Percentiles rank a stretch among this genome's conserved stretches.
Evolutionary conservation across 228 moss, liverwort and hornwort species (phyloP).

Genomic region (Sphagnum magellanicum): DNA sequence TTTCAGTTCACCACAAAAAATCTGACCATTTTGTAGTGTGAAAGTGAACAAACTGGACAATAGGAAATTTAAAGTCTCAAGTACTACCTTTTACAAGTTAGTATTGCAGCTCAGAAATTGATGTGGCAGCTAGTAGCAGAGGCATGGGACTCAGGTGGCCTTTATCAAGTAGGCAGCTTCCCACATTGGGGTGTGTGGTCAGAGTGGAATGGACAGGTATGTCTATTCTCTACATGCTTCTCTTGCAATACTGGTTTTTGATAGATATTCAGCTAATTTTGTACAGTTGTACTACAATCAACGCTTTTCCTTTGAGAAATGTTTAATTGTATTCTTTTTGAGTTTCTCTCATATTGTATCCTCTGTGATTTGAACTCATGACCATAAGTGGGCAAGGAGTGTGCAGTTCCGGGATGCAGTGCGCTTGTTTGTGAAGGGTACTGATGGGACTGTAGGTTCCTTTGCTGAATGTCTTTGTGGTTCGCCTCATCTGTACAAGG

Average conservation of each 20-base stretch:
- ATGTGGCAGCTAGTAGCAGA: constrained; percentile 70
- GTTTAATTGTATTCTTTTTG: too few species aligned
- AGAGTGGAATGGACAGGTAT: constrained; percentile 91
- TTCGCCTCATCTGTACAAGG: constrained; percentile 81
- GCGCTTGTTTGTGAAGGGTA: constrained; percentile 71
- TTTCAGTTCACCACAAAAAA: too few species aligned
- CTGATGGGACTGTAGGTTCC: constrained; percentile 65
- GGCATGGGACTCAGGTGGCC: constrained; percentile 85
- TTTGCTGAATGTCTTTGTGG: constrained; percentile 89
- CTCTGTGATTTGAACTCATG: too few species aligned
- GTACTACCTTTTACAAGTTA: too few species aligned
- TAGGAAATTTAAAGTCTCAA: too few species aligned
- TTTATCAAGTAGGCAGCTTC: constrained; percentile 86
- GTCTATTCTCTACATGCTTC: not conserved
- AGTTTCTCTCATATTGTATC: too few species aligned
- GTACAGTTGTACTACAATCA: too few species aligned
- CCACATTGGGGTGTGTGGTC: constrained; percentile 96
- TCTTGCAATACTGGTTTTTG: too few species aligned
- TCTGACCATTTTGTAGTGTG: too few species aligned
- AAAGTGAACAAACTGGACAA: too few species aligned
- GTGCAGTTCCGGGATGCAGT: constrained; percentile 80
- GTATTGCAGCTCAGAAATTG: not conserved
- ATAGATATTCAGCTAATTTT: too few species aligned
- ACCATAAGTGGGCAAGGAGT: not conserved
- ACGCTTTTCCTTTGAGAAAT: too few species aligned